phyloP scores from a whole-genome alignment of 768 basidiomycete genomes.

The Psilocybe tampanensis region DNA sequence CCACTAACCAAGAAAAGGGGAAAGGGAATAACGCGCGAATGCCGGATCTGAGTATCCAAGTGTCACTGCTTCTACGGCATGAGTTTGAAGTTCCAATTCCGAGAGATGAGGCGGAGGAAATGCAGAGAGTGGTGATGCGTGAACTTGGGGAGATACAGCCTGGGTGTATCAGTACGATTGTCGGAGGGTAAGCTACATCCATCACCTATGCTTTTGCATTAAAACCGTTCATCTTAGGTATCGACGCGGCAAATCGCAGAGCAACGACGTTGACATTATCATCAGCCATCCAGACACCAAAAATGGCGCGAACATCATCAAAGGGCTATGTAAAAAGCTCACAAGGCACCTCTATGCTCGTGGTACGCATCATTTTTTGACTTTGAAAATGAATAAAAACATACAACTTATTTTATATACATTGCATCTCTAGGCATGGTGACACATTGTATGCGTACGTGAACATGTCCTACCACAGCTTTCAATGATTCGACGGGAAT shows the following conservation, averaged over 20 bases:
- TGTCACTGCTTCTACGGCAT: slow-evolving; percentile 59
- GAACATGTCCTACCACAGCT: not conserved
- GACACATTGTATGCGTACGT: slow-evolving; percentile 84
- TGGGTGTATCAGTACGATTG: slow-evolving; percentile 76
- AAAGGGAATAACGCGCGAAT: not conserved
- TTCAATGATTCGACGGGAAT: not conserved
- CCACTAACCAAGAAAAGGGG: slow-evolving; percentile 3
- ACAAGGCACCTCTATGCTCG: slow-evolving; percentile 55
- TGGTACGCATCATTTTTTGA: slow-evolving; percentile 42
- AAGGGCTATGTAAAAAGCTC: slow-evolving; percentile 63
- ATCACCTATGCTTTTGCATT: not conserved
- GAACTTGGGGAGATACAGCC: slow-evolving; percentile 63
- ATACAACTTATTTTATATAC: no score
- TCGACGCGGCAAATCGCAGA: slow-evolving; percentile 78
- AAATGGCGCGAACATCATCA: slow-evolving; percentile 48
- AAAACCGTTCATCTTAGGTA: slow-evolving; percentile 50
- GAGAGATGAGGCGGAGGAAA: slow-evolving; percentile 76
- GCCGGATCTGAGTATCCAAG: slow-evolving; percentile 47
- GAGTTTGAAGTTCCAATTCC: slow-evolving; percentile 64
- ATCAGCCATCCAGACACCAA: slow-evolving; percentile 68
- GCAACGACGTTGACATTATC: slow-evolving; percentile 89
- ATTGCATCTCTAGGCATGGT: slow-evolving; percentile 64
- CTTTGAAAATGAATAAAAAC: no score
- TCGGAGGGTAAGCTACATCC: slow-evolving; percentile 66
- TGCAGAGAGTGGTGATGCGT: slow-evolving; percentile 65